These are phyloP conservation scores for Davidsoniella neocaledoniae DNA, from an alignment of 2,329 filamentous ascomycete genomes.

Conservation along the genomic window DNA sequence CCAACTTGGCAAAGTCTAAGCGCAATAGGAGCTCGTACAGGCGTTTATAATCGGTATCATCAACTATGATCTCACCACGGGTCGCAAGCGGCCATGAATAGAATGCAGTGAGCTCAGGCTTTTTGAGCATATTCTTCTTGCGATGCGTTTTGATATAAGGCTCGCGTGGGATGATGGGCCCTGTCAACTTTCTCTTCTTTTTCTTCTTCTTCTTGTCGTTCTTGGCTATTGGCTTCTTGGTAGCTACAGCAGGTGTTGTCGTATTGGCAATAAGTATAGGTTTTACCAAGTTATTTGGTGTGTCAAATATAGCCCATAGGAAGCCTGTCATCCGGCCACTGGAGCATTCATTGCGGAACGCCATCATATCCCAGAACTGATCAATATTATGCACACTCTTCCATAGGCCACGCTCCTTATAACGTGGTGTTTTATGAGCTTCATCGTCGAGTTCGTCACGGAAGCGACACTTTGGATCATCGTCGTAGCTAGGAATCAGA, in stretches of 20 bases:
- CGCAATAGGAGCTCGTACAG: constrained; percentile 53
- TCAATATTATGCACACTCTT: constrained; percentile 66
- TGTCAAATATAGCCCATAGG: constrained; percentile 74
- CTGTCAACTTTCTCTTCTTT: constrained; percentile 33
- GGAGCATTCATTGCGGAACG: constrained; percentile 87
- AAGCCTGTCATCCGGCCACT: constrained; percentile 86
- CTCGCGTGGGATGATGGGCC: constrained; percentile 44
- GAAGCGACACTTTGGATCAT: constrained; percentile 87
- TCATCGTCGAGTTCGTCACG: constrained; percentile 80
- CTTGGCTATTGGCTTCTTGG: constrained; percentile 14
- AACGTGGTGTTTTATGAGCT: constrained; percentile 37
- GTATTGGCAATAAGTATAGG: neutral
- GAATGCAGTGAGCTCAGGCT: constrained; percentile 38
- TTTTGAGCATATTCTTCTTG: constrained; percentile 30
- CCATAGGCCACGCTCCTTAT: constrained; percentile 53
- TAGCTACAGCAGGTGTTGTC: constrained; percentile 8
- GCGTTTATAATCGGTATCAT: constrained; percentile 48
- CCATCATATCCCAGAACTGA: constrained; percentile 99
- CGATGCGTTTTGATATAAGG: constrained; percentile 47
- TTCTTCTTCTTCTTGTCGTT: constrained; percentile 23
- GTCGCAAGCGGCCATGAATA: constrained; percentile 48
- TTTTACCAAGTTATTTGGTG: constrained; percentile 19
- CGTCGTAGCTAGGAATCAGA: constrained; percentile 77
- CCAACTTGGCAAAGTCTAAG: constrained; percentile 53
- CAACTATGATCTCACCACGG: constrained; percentile 46